phyloP scores from a whole-genome alignment of 345 rosid species.

The Brassica nigra region DNA sequence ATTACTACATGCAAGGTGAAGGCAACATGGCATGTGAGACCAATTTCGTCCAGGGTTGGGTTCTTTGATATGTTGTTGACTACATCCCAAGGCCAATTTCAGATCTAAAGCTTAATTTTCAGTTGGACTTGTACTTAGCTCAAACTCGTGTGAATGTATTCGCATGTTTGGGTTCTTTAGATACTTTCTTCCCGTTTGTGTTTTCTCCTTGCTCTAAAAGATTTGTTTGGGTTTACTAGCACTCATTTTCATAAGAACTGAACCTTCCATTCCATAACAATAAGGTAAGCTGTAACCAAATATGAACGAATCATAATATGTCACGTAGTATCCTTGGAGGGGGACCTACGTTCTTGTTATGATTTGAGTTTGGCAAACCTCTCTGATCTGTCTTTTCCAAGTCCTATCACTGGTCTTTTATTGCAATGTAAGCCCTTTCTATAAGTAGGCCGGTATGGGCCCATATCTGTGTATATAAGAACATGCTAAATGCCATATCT shows the following conservation, averaged over 20 bases:
- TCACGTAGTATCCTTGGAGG: constrained; percentile 6
- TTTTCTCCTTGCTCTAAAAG: not conserved
- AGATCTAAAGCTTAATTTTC: not conserved
- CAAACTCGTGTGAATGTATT: not conserved
- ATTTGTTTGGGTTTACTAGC: not conserved
- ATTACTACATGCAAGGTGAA: constrained; percentile 63
- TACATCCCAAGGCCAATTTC: constrained; percentile 16
- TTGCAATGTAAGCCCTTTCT: constrained; percentile 1
- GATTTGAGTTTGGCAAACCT: constrained; percentile 7
- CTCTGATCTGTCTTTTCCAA: constrained; percentile 11
- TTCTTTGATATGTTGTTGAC: constrained; percentile 48
- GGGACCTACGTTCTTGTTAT: constrained; percentile 11
- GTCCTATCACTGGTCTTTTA: constrained; percentile 6
- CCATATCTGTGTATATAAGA: not conserved
- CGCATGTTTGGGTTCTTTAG: not conserved
- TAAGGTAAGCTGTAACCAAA: not conserved
- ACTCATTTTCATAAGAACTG: not conserved
- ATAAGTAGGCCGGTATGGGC: constrained; percentile 4
- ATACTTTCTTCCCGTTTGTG: not conserved
- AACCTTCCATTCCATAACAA: not conserved
- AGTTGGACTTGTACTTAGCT: not conserved
- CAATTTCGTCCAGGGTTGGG: constrained; percentile 84
- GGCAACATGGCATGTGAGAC: constrained; percentile 58
- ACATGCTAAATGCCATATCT: not conserved
- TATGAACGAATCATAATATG: constrained; percentile 15